These are phyloP conservation scores for Lasiodiplodia gonubiensis DNA, from an alignment of 2,329 filamentous ascomycete genomes.

Conservation along the genomic window DNA sequence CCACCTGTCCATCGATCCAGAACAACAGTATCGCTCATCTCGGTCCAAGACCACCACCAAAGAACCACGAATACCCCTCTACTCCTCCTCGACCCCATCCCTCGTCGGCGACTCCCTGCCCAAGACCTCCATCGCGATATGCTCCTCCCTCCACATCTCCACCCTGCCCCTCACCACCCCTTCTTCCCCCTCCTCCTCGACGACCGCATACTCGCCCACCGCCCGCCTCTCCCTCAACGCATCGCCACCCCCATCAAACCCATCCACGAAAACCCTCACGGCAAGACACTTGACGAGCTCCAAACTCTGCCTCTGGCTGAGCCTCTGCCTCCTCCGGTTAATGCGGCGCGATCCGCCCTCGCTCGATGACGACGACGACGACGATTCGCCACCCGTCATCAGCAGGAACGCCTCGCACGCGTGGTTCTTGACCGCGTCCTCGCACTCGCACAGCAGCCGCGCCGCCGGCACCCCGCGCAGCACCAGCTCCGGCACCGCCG, in stretches of 20 bases:
- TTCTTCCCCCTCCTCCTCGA: not conserved
- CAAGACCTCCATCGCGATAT: not conserved
- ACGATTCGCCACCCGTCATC: too few relatives aligned
- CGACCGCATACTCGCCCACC: not conserved
- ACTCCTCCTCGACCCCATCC: not conserved
- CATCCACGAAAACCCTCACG: not conserved
- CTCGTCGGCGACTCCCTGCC: not conserved
- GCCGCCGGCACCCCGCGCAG: not conserved
- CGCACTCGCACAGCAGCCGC: not conserved
- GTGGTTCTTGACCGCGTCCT: not conserved
- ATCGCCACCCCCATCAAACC: not conserved
- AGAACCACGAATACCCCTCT: too few relatives aligned
- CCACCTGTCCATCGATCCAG: too few relatives aligned
- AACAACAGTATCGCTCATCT: too few relatives aligned
- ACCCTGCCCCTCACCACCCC: not conserved
- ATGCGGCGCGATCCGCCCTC: not conserved
- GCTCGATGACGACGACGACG: too few relatives aligned
- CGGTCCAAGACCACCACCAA: too few relatives aligned
- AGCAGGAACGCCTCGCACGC: not conserved
- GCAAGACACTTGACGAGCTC: not conserved
- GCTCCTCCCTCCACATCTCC: not conserved
- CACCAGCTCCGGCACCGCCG: not conserved
- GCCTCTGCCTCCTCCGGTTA: too few relatives aligned
- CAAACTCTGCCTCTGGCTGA: not conserved
- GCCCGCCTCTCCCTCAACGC: not conserved